Evolutionary conservation across 108 stramenopile species (phyloP).

Genomic region (Cyclotella baltica): DNA sequence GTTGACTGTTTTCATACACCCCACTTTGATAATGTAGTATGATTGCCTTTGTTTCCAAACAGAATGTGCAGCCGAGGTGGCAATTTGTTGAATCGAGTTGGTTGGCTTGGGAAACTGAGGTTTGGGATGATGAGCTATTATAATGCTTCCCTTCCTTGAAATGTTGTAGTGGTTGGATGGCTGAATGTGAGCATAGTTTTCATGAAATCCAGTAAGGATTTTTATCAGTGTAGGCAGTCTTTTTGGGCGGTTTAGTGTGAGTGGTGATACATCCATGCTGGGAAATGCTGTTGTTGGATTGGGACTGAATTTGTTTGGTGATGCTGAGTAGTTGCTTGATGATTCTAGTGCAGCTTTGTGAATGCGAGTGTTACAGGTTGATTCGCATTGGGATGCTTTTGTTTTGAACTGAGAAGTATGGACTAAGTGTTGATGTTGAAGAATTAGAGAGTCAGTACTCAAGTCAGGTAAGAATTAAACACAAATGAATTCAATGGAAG

Average conservation of each 20-base stretch:
- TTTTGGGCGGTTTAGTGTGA: slow-evolving; percentile 31
- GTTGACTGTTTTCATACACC: slow-evolving; percentile 45
- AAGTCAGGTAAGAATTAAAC: background rate
- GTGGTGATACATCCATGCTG: background rate
- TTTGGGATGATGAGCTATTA: background rate
- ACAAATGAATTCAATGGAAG: too few species aligned
- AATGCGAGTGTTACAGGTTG: background rate
- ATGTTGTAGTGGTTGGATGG: slow-evolving; percentile 10
- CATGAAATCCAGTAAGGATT: slow-evolving; percentile 51
- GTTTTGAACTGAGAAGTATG: background rate
- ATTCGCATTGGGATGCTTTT: slow-evolving; percentile 10
- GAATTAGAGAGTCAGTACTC: background rate
- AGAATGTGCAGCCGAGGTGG: slow-evolving; percentile 36
- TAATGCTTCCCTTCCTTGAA: slow-evolving; percentile 3
- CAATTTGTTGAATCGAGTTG: slow-evolving; percentile 40
- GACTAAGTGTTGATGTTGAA: background rate
- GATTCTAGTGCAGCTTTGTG: slow-evolving; percentile 13
- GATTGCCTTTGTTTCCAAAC: slow-evolving; percentile 17
- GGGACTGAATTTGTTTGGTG: background rate
- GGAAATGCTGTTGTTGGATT: background rate
- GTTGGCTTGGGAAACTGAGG: slow-evolving; percentile 19
- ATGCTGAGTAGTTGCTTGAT: background rate
- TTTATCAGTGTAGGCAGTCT: slow-evolving; percentile 52
- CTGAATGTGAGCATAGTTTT: slow-evolving; percentile 24
- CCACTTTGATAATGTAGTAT: background rate